phyloP scores from a whole-genome alignment of 345 rosid genomes.

The Acer saccharum region DNA sequence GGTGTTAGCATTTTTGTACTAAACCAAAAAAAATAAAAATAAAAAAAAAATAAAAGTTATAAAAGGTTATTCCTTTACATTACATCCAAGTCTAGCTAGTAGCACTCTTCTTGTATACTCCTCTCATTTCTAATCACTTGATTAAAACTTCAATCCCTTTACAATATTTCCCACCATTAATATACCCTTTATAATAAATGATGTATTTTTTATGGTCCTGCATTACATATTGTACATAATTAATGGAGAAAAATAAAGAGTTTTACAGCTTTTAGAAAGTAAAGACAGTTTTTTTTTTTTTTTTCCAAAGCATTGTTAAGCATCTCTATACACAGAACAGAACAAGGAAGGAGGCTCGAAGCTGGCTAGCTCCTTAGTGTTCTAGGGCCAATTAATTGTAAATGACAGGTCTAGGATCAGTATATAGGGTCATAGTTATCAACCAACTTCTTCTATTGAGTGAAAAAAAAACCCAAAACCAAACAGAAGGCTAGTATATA shows the following conservation, averaged over 20 bases:
- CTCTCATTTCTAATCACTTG: neutral
- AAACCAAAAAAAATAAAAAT: too few species aligned
- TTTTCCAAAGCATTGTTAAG: neutral
- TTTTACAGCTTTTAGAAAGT: neutral
- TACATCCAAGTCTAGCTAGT: too few species aligned
- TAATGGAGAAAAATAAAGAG: neutral
- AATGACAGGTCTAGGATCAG: neutral
- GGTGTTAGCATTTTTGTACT: too few species aligned
- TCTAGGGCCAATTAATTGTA: conserved; percentile 10
- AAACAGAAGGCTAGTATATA: neutral
- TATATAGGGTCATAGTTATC: neutral
- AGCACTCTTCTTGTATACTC: too few species aligned
- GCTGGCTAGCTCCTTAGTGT: conserved; percentile 5
- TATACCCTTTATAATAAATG: neutral
- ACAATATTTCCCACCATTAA: neutral
- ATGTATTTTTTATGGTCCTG: neutral
- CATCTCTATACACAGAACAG: conserved; percentile 3
- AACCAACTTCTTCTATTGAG: neutral
- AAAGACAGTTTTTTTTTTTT: neutral
- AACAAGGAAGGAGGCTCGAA: neutral
- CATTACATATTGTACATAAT: neutral
- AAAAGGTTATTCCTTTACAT: too few species aligned
- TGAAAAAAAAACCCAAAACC: too few species aligned
- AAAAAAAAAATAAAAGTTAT: too few species aligned
- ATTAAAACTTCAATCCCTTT: neutral